Evolutionary conservation across 306 rosid genomes (phyloP).

Genomic region (Astragalus glycyphyllos): DNA sequence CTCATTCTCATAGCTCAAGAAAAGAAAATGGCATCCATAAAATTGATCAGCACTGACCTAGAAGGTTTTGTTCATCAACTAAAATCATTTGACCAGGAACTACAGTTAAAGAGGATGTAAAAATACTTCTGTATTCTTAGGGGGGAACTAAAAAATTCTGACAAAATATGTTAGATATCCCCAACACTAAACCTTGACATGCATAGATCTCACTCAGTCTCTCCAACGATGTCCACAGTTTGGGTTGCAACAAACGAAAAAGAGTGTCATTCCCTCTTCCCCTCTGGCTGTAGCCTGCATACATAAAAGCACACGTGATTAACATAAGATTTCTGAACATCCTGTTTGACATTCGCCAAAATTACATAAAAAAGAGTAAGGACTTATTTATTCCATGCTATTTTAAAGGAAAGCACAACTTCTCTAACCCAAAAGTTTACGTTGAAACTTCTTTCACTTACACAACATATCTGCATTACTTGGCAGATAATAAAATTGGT

Average conservation of each 20-base stretch:
- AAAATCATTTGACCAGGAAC: neutral
- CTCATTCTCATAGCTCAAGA: neutral
- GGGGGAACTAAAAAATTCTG: slow-evolving; percentile 9
- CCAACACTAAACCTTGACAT: slow-evolving; percentile 31
- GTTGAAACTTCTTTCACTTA: slow-evolving; percentile 5
- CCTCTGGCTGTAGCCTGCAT: slow-evolving; percentile 56
- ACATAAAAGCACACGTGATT: slow-evolving; percentile 25
- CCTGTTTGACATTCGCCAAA: neutral
- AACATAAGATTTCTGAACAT: slow-evolving; percentile 21
- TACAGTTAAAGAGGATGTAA: slow-evolving; percentile 31
- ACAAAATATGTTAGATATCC: slow-evolving; percentile 21
- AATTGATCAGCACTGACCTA: slow-evolving; percentile 23
- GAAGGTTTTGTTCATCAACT: slow-evolving; percentile 13
- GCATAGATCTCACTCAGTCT: slow-evolving; percentile 42
- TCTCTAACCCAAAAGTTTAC: slow-evolving; percentile 29
- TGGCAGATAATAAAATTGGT: slow-evolving; percentile 10
- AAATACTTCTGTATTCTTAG: neutral
- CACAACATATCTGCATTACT: slow-evolving; percentile 3
- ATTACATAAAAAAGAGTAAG: slow-evolving; percentile 2
- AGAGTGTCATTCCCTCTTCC: slow-evolving; percentile 56
- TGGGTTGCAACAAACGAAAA: slow-evolving; percentile 53
- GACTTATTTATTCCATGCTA: slow-evolving; percentile 1
- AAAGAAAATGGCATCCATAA: neutral
- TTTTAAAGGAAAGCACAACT: neutral
- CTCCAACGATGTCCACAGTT: slow-evolving; percentile 53